These are phyloP conservation scores for Sugiyamaella xylanicola DNA, from an alignment of 1,139 yeast species.

Conservation along the genomic window DNA sequence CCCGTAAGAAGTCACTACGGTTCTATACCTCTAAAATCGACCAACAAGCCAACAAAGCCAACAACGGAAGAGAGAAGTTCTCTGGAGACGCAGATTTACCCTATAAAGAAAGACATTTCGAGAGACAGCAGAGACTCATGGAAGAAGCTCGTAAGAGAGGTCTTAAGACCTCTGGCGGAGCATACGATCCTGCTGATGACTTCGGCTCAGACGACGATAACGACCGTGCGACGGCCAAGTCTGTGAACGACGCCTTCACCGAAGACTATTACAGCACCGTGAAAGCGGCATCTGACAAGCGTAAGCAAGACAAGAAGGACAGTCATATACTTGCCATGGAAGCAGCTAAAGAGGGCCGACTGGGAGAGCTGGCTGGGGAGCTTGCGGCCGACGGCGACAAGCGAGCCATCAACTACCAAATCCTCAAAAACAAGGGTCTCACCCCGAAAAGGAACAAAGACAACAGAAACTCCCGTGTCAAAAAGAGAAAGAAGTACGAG, in stretches of 20 bases:
- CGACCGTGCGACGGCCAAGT: slow-evolving; percentile 33
- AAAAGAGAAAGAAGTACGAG: slow-evolving; percentile 97
- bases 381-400: slow-evolving; percentile 60
- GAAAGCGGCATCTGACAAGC: slow-evolving; percentile 51
- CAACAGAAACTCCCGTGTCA: slow-evolving; percentile 92
- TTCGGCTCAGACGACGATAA: slow-evolving; percentile 48
- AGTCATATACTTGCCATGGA: slow-evolving; percentile 73
- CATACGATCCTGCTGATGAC: slow-evolving; percentile 56
- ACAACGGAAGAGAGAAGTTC: slow-evolving; percentile 55
- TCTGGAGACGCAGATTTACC: slow-evolving; percentile 92
- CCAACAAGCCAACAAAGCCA: slow-evolving; percentile 58
- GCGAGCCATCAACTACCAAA: slow-evolving; percentile 93
- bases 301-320: slow-evolving; percentile 56
- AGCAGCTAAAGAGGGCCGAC: slow-evolving; percentile 85
- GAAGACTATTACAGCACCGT: slow-evolving; percentile 56
- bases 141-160: slow-evolving; percentile 93
- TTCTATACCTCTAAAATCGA: slow-evolving; percentile 97
- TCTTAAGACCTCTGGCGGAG: slow-evolving; percentile 56
- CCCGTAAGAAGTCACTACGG: slow-evolving; percentile 80
- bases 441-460: slow-evolving; percentile 93
- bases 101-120: slow-evolving; percentile 85
- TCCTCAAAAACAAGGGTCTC: slow-evolving; percentile 91
- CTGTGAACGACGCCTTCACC: slow-evolving; percentile 42
- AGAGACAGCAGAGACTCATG: slow-evolving; percentile 79
- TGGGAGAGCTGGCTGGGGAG: slow-evolving; percentile 67